Conservation (phyloP, 129 eudicot species). For the Centella asiatica region DNA sequence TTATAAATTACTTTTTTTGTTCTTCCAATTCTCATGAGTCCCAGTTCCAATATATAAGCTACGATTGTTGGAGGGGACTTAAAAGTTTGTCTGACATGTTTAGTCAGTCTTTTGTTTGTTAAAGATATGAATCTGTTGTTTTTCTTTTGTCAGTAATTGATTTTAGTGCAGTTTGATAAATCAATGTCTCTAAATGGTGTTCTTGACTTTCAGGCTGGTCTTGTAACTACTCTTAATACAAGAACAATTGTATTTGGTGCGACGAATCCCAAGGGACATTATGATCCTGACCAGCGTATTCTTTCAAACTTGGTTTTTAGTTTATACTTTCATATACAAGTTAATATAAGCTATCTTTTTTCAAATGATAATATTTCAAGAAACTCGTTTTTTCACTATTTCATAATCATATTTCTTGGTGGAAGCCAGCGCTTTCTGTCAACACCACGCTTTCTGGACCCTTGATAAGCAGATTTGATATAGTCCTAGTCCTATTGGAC, state of each 20-base stretch:
- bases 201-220: conserved; percentile 72
- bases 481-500: conserved; percentile 90
- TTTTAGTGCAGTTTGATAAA: not conserved
- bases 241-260: conserved; percentile 94
- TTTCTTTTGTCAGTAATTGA: conserved; percentile 7
- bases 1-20: too few species aligned
- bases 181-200: conserved; percentile 11
- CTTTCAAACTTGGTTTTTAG: not conserved
- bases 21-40: too few species aligned
- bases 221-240: conserved; percentile 91
- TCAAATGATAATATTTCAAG: not conserved
- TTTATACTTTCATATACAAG: not conserved
- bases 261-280: conserved; percentile 98
- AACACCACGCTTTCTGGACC: conserved; percentile 97
- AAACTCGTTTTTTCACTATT: conserved; percentile 1
- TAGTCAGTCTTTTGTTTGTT: not conserved
- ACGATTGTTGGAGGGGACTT: too few species aligned
- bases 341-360: not conserved
- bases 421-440: conserved; percentile 66
- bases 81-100: too few species aligned
- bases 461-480: conserved; percentile 91
- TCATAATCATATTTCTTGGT: conserved; percentile 21
- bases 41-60: too few species aligned
- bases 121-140: not conserved
- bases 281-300: conserved; percentile 91